Evolutionary conservation across 106 monocot species (phyloP).

Genomic region (Phalaenopsis aphrodite): DNA sequence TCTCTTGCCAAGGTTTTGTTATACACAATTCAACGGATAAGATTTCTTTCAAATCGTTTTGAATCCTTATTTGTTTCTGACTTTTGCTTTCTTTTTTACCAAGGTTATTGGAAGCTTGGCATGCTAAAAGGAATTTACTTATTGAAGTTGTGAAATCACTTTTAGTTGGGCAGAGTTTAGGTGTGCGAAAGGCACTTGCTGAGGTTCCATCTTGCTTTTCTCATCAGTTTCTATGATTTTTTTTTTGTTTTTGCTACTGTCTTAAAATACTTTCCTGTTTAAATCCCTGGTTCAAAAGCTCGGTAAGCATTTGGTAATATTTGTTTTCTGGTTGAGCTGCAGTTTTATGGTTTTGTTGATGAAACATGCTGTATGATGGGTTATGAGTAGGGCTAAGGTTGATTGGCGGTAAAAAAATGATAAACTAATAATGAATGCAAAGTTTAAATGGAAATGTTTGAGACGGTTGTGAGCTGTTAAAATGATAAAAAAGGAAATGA

Average conservation of each 20-base stretch:
- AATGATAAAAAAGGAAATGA: not conserved
- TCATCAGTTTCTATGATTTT: constrained; percentile 6
- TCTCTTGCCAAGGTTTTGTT: constrained; percentile 78
- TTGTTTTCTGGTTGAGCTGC: not conserved
- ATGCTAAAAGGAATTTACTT: constrained; percentile 57
- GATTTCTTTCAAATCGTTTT: not conserved
- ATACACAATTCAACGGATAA: not conserved
- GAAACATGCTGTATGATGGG: not conserved
- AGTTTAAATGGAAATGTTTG: not conserved
- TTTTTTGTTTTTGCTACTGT: not conserved
- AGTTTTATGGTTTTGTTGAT: not conserved
- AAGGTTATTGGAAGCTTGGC: constrained; percentile 89
- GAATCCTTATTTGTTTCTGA: constrained; percentile 4
- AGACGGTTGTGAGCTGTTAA: not conserved
- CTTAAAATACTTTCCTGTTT: not conserved
- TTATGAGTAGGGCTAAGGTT: not conserved
- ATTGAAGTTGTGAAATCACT: constrained; percentile 68
- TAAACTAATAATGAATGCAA: not conserved
- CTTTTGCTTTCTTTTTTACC: constrained; percentile 9
- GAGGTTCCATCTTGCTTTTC: constrained; percentile 48
- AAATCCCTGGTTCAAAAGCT: not conserved
- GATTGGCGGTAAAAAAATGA: not conserved
- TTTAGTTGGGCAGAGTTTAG: constrained; percentile 60
- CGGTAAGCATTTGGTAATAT: not conserved
- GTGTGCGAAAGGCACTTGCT: constrained; percentile 63